Evolutionary conservation across 371 early-diverging fungal species (phyloP), one percentile per base, ranked within the genome.

Genomic region (Nosema muscidifuracis): DNA sequence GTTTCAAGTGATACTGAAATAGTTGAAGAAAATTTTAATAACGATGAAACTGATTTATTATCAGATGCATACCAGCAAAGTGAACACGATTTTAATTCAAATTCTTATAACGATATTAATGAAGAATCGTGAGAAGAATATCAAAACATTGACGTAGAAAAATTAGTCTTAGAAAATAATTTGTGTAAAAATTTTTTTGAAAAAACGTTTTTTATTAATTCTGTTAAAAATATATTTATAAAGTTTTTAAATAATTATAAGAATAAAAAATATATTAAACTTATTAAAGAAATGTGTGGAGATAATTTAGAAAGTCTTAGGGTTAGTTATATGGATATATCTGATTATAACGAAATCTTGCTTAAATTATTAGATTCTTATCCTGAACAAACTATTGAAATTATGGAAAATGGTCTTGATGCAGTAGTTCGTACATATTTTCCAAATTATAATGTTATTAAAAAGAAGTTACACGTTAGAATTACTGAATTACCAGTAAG

Each of bases 341-440:
- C 75, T 18, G 60, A 62, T 15, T 66, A 55, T 31, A 63, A 22
- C 28, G 22, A 43, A 7, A 33, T 31, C 1, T 44, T 82, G n/a
- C 33, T 70, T 0, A 60, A 33, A 44, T 28, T 50, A 2, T 36
- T 77, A 12, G 28, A 75, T 40, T 33, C 28, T 20, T 40, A 56
- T 55, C 47, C 65, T 24, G 60, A 75, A n/a, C 62, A 73, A 34
- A 67, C 42, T 1, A 22, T 66, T 10, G 67, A 89, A 53, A 87
- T 97, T 68, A 88, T 97, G 82, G 92, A 96, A 77, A 86, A 89
- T 60, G 93, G 92, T 22, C 91, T 97, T 0, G 85, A 90, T 73
- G 89, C 89, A 55, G 91, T 92, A 0, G 93, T 93, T 0, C 79
- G 88, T 64, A 81, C 88, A 67, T 88, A 88, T 70, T 97, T 91